These are phyloP conservation scores for Scedosporium minutisporum DNA, from an alignment of 2,329 filamentous ascomycete species.

Conservation along the genomic window DNA sequence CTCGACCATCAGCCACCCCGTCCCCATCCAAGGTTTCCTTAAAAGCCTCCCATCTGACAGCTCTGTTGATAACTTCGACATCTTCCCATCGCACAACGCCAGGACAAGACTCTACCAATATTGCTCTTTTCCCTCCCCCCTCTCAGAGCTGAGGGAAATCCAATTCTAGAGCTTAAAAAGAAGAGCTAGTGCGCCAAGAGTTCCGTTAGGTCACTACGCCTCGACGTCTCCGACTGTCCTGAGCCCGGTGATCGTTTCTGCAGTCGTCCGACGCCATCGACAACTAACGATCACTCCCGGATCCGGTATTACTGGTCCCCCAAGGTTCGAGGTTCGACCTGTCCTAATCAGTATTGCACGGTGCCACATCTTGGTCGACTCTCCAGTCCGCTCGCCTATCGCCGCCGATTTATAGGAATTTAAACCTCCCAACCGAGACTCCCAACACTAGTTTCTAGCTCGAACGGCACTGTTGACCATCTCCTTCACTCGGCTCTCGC, in stretches of 20 bases:
- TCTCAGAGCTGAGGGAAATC: slow-evolving; percentile 12
- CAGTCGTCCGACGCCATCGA: slow-evolving; percentile 36
- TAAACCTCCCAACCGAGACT: not conserved
- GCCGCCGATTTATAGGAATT: slow-evolving; percentile 11
- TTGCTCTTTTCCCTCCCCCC: slow-evolving; percentile 16
- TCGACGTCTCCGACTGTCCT: slow-evolving; percentile 15
- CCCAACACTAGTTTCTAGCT: not conserved
- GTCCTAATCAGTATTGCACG: slow-evolving; percentile 33
- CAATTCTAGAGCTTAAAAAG: slow-evolving; percentile 20
- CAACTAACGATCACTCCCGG: slow-evolving; percentile 35
- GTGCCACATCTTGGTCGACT: slow-evolving; percentile 43
- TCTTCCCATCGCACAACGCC: slow-evolving; percentile 20
- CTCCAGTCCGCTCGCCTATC: slow-evolving; percentile 25
- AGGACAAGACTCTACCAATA: slow-evolving; percentile 20
- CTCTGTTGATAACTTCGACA: slow-evolving; percentile 14
- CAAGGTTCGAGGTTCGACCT: slow-evolving; percentile 27
- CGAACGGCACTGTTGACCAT: not conserved
- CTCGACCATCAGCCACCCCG: slow-evolving; percentile 30
- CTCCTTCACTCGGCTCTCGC: not conserved
- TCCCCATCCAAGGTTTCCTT: slow-evolving; percentile 3
- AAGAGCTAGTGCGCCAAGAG: slow-evolving; percentile 3
- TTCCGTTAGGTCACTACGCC: slow-evolving; percentile 20
- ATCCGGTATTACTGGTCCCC: slow-evolving; percentile 38
- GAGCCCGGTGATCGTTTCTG: slow-evolving; percentile 21
- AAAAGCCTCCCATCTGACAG: slow-evolving; percentile 4